phyloP scores from a whole-genome alignment of 306 rosid genomes.

The Glycine latifolia region DNA sequence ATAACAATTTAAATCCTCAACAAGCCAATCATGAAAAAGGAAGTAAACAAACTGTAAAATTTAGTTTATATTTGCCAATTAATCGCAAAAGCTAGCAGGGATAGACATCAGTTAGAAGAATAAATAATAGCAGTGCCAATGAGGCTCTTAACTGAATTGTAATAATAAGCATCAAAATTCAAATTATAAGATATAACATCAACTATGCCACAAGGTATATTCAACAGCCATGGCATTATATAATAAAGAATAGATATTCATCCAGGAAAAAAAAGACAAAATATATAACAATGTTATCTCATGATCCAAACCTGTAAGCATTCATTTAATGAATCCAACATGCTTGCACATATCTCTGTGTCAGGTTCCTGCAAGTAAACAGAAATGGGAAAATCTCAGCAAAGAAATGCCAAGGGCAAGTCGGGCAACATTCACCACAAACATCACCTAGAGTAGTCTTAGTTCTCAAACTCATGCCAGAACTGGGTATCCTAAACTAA shows the following conservation, averaged over 20 bases:
- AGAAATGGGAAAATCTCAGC: conserved; percentile 40
- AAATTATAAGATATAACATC: conserved; percentile 16
- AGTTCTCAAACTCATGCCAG: conserved; percentile 8
- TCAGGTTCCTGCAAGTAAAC: conserved; percentile 88
- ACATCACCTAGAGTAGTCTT: conserved; percentile 14
- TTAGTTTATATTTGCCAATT: neutral
- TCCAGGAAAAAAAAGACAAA: neutral
- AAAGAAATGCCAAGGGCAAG: conserved; percentile 2
- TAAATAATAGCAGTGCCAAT: neutral
- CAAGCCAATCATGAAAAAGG: neutral
- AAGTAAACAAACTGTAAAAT: conserved; percentile 1
- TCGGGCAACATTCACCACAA: conserved; percentile 8
- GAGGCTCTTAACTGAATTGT: neutral
- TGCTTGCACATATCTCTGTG: conserved; percentile 95
- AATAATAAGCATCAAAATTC: neutral
- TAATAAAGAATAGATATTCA: neutral
- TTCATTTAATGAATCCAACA: conserved; percentile 92
- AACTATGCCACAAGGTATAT: neutral
- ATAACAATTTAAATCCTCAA: conserved; percentile 12
- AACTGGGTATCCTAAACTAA: conserved; percentile 18
- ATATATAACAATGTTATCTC: neutral
- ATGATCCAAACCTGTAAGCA: conserved; percentile 79
- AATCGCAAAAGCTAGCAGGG: neutral
- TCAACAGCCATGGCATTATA: neutral
- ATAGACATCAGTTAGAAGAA: conserved; percentile 8